Evolutionary conservation across 768 basidiomycete genomes (phyloP).

Genomic region (Rhizopogon roseolus): DNA sequence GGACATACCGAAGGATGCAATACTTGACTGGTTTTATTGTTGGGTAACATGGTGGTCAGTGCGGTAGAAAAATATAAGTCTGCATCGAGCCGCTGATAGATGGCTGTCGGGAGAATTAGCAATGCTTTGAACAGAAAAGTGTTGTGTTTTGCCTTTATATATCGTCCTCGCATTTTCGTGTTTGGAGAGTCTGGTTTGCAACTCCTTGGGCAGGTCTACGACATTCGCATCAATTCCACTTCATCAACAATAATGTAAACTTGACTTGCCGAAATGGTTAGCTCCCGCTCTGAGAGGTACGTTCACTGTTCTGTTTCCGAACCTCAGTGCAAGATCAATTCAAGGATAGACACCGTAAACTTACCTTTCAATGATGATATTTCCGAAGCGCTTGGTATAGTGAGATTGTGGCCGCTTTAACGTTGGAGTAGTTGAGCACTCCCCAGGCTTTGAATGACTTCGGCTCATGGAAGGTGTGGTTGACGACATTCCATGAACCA

Average conservation of each 20-base stretch:
- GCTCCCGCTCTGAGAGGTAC: constrained; percentile 50
- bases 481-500: too few species aligned
- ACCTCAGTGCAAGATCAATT: not conserved
- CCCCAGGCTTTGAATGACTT: too few species aligned
- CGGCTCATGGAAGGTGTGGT: too few species aligned
- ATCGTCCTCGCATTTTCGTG: constrained; percentile 19
- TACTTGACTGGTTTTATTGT: constrained; percentile 39
- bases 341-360: constrained; percentile 9
- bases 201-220: constrained; percentile 37
- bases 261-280: constrained; percentile 42
- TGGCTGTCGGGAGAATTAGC: constrained; percentile 26
- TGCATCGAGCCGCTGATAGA: constrained; percentile 54
- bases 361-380: constrained; percentile 48
- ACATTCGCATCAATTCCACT: not conserved
- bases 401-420: too few species aligned
- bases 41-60: constrained; percentile 51
- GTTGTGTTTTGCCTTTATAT: constrained; percentile 20
- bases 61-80: constrained; percentile 57
- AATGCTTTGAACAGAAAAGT: not conserved
- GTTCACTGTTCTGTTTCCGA: constrained; percentile 15
- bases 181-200: constrained; percentile 34
- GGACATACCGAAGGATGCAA: constrained; percentile 42
- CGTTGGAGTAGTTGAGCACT: too few species aligned
- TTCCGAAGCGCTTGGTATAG: constrained; percentile 42
- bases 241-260: not conserved